Evolutionary conservation across 176 grass and related monocot species (phyloP).

Genomic region (Avena eriantha): DNA sequence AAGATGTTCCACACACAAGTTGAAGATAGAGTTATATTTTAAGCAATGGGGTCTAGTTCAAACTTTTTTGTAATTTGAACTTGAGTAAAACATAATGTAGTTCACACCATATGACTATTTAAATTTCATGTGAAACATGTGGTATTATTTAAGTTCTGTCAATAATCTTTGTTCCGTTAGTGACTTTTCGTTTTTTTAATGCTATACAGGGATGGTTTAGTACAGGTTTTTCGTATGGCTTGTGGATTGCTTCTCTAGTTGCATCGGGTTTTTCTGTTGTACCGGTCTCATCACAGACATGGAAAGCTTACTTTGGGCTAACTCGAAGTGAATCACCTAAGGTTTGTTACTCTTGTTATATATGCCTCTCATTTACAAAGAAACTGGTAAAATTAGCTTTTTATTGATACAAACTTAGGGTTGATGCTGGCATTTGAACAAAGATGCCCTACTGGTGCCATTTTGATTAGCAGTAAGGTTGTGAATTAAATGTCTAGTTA

Average conservation of each 20-base stretch:
- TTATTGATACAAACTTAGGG: slow-evolving; percentile 17
- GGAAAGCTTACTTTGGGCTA: slow-evolving; percentile 84
- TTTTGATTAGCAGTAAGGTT: slow-evolving; percentile 30
- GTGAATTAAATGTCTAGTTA: slow-evolving; percentile 6
- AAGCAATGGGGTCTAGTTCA: not conserved
- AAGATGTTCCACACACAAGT: slow-evolving; percentile 7
- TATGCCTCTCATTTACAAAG: slow-evolving; percentile 11
- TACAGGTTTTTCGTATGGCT: slow-evolving; percentile 91
- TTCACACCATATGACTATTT: not conserved
- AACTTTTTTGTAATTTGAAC: slow-evolving; percentile 5
- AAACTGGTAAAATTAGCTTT: not conserved
- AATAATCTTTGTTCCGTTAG: not conserved
- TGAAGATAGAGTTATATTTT: slow-evolving; percentile 15
- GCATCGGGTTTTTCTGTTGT: slow-evolving; percentile 89
- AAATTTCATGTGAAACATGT: slow-evolving; percentile 8
- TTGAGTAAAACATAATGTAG: not conserved
- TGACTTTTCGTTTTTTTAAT: slow-evolving; percentile 14
- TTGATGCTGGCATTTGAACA: not conserved
- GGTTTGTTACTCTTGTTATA: slow-evolving; percentile 50
- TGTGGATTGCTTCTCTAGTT: slow-evolving; percentile 92
- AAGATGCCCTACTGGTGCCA: not conserved
- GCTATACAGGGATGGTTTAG: slow-evolving; percentile 83
- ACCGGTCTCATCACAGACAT: slow-evolving; percentile 68
- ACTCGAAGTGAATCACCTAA: slow-evolving; percentile 58
- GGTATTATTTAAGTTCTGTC: not conserved